phyloP scores from a whole-genome alignment of 2,329 filamentous ascomycete genomes.

The Colletotrichum graminicola region DNA sequence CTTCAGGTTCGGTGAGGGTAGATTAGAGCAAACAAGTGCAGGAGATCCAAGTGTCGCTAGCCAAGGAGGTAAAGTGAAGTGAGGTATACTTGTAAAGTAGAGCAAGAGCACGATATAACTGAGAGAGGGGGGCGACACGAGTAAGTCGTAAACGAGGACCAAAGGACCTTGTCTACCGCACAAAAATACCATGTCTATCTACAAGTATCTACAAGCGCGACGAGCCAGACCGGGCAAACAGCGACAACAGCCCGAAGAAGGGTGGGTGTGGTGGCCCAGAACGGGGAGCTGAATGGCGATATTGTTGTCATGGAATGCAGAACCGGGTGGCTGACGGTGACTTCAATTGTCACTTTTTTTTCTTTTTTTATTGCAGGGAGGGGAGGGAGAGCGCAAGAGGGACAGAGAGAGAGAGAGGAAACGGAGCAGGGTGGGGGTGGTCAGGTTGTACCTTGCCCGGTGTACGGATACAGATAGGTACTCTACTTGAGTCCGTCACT shows the following conservation, averaged over 20 bases:
- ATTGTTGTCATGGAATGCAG: constrained; percentile 30
- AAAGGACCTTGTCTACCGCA: neutral
- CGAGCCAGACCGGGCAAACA: constrained; percentile 4
- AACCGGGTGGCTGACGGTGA: constrained; percentile 10
- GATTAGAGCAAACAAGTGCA: constrained; percentile 5
- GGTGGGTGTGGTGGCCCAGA: constrained; percentile 19
- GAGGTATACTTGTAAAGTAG: too few relatives aligned
- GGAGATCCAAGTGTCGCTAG: constrained; percentile 29
- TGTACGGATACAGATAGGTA: too few relatives aligned
- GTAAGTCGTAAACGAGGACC: constrained; percentile 19
- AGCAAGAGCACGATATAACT: neutral
- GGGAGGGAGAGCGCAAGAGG: too few relatives aligned
- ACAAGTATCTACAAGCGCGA: constrained; percentile 2
- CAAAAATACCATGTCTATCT: neutral
- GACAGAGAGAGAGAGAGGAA: neutral
- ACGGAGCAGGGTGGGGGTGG: neutral
- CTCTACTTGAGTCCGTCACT: constrained; percentile 14
- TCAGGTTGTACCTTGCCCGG: constrained; percentile 27
- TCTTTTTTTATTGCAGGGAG: neutral
- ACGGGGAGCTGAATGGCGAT: constrained; percentile 32
- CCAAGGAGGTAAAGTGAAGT: constrained; percentile 1
- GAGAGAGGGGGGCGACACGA: neutral
- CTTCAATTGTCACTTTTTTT: neutral
- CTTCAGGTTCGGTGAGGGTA: constrained; percentile 28
- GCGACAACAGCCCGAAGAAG: neutral